phyloP scores from a whole-genome alignment of 306 rosid genomes.

The Lathyrus sativus region DNA sequence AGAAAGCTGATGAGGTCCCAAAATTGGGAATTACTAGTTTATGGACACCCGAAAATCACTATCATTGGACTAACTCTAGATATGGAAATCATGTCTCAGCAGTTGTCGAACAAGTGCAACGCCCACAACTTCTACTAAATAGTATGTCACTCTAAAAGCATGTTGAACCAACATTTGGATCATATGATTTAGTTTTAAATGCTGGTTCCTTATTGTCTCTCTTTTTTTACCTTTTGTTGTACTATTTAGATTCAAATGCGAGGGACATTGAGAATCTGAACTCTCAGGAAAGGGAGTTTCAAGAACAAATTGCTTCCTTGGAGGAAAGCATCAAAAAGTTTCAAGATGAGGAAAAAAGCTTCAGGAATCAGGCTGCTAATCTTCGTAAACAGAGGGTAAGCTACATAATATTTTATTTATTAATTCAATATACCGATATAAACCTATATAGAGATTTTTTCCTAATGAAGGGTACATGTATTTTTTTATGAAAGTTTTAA shows the following conservation, averaged over 20 bases:
- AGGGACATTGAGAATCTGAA: slow-evolving; percentile 71
- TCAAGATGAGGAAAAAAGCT: slow-evolving; percentile 56
- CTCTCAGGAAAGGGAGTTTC: slow-evolving; percentile 60
- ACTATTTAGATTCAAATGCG: slow-evolving; percentile 58
- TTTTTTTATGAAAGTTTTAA: slow-evolving; percentile 13
- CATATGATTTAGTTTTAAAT: slow-evolving; percentile 12
- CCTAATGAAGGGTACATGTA: background rate
- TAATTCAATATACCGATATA: slow-evolving; percentile 13
- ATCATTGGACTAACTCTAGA: slow-evolving; percentile 78
- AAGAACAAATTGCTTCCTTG: slow-evolving; percentile 51
- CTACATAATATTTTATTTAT: slow-evolving; percentile 12
- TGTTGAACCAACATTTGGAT: slow-evolving; percentile 14
- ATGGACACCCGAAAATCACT: slow-evolving; percentile 96
- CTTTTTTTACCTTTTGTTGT: slow-evolving; percentile 9
- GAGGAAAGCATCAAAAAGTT: slow-evolving; percentile 52
- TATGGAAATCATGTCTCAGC: slow-evolving; percentile 82
- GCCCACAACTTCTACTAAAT: slow-evolving; percentile 57
- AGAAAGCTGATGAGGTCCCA: slow-evolving; percentile 65
- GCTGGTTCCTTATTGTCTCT: background rate
- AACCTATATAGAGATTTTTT: background rate
- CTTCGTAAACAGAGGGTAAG: slow-evolving; percentile 73
- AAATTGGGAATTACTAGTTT: slow-evolving; percentile 67
- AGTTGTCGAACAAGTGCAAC: slow-evolving; percentile 61
- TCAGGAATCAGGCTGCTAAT: slow-evolving; percentile 64
- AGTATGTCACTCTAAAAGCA: slow-evolving; percentile 51